Base-by-base conservation (phyloP, 306 rosid genomes). In the Glycyrrhiza uralensis region DNA sequence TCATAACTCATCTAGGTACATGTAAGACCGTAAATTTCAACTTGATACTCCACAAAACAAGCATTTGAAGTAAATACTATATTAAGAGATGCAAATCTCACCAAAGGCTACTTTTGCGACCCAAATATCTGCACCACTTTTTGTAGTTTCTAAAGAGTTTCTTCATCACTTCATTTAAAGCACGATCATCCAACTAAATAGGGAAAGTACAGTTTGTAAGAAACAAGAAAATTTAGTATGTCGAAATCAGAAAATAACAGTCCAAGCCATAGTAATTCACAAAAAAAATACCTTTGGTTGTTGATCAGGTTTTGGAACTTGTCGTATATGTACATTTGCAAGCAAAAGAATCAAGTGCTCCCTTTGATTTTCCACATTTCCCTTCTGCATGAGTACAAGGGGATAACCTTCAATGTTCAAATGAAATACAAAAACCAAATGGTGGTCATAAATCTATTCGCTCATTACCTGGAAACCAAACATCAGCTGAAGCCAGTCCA, bases 81-180 rank as follows among this genome's bases (percentile, higher is more conserved):
- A 74, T 42, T 65, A 24, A 65, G n/a, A 71, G 26, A 70, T 54
- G 22, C 68, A 59, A 71, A 50, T 35, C 98, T 91, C 79, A 93
- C 97, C 98, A 94, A 55, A 94, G 94, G 86, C 97, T 94, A 83
- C 98, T 94, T 91, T 91, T 94, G 79, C 98, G 98, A 54, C 81
- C 94, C 84, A 94, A 82, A 81, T 86, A 94, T 81, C 77, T 89
- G 90, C 98, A 94, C 98, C 98, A 94, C 76, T 71, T 91, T 77
- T 86, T 94, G 86, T 94, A 94, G 77, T 85, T 94, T 76, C 83
- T 94, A 73, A 94, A 91, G 71, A 94, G 98, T 68, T 85, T 94
- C 87, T 91, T 94, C 98, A 94, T 94, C 79, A 94, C 96, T 13
- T 66, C 83, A 39, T 88, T 94, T 70, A 94, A 86, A 60, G 96